phyloP scores from a whole-genome alignment of 2,329 filamentous ascomycete species.

The Cordyceps cicadae region DNA sequence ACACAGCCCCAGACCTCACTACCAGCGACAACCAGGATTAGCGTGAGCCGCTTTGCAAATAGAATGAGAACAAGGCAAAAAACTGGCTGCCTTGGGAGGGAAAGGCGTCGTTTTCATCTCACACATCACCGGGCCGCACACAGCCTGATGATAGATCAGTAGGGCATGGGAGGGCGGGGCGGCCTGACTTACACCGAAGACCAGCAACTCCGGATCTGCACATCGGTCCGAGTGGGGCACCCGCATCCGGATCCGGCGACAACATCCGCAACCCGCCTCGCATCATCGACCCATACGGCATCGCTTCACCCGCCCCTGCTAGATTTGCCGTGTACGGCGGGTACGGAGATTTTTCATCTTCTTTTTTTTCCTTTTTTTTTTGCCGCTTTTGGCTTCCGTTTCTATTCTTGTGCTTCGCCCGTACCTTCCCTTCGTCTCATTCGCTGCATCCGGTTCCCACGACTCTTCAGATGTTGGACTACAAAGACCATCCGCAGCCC shows the following conservation, averaged over 20 bases:
- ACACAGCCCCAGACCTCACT: neutral
- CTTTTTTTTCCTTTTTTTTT: neutral
- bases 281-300: conserved; percentile 1
- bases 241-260: conserved; percentile 4
- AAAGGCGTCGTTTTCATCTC: too few species aligned
- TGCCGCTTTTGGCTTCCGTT: neutral
- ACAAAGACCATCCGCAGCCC: conserved; percentile 9
- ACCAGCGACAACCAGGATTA: neutral
- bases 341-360: neutral
- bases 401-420: neutral
- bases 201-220: neutral
- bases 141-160: neutral
- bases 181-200: neutral
- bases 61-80: neutral
- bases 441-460: neutral
- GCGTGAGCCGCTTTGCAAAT: too few species aligned
- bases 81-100: neutral
- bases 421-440: neutral
- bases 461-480: neutral
- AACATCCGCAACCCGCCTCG: neutral
- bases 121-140: too few species aligned
- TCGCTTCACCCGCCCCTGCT: neutral
- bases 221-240: neutral
- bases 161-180: neutral
- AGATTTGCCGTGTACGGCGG: neutral